These are phyloP conservation scores for Pseudocercospora fuligena DNA, from an alignment of 2,329 filamentous ascomycete species.

Conservation along the genomic window DNA sequence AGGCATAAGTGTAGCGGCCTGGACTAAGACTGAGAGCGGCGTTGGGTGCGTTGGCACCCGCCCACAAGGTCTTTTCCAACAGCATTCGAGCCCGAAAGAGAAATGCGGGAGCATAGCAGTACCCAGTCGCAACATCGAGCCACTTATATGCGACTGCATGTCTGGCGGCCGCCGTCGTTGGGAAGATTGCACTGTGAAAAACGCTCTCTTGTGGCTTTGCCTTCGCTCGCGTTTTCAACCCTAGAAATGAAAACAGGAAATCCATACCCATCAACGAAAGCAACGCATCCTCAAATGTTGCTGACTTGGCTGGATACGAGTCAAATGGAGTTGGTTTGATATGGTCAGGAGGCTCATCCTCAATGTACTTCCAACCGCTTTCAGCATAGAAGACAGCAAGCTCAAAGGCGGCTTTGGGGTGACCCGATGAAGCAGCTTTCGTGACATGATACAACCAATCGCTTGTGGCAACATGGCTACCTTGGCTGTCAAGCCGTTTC, in stretches of 20 bases:
- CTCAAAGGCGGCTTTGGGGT: slow-evolving; percentile 44
- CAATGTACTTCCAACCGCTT: slow-evolving; percentile 39
- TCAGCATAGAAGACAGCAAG: slow-evolving; percentile 48
- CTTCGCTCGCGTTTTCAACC: slow-evolving; percentile 6
- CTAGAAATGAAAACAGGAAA: slow-evolving; percentile 11
- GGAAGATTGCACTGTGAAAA: slow-evolving; percentile 37
- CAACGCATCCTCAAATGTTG: not conserved
- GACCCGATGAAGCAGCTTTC: slow-evolving; percentile 51
- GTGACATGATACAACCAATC: slow-evolving; percentile 51
- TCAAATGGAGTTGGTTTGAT: slow-evolving; percentile 43
- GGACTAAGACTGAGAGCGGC: slow-evolving; percentile 31
- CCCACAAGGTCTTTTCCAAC: slow-evolving; percentile 34
- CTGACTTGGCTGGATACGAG: slow-evolving; percentile 29
- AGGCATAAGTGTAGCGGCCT: slow-evolving; percentile 35
- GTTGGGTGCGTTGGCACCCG: slow-evolving; percentile 29
- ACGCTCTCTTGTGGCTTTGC: slow-evolving; percentile 27
- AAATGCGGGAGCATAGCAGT: slow-evolving; percentile 36
- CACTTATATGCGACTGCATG: slow-evolving; percentile 36
- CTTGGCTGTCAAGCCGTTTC: slow-evolving; percentile 29
- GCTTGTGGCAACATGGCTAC: slow-evolving; percentile 34
- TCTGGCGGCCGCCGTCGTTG: slow-evolving; percentile 31
- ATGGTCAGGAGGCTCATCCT: slow-evolving; percentile 40
- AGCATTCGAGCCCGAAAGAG: slow-evolving; percentile 34
- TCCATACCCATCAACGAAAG: slow-evolving; percentile 13
- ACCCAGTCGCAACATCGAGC: slow-evolving; percentile 30